Base-by-base conservation (phyloP, 176 grass and related monocot species). In the Hyparrhenia diplandra region DNA sequence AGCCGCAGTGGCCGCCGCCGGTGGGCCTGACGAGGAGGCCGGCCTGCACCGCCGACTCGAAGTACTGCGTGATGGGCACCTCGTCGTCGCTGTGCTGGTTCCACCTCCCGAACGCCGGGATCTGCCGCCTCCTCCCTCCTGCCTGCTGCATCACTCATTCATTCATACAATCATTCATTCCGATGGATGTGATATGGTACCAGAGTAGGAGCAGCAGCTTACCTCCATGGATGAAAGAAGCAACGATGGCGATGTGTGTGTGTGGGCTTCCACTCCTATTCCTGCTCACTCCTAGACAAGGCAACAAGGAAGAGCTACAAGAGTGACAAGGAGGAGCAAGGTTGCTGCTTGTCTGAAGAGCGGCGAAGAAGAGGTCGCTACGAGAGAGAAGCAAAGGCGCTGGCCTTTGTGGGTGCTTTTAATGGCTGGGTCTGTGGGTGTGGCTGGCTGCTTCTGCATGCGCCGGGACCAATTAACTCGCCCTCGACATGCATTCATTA, bases 101-200 rank as follows among this genome's bases (percentile, higher is more conserved):
- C 91, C 91, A 93, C 66, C 82, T 68, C 13, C 91, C 80, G 30
- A 84, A 87, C 7, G 84, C 84, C 24, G 85, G 87, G 73, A 92
- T 77, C 10, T 88, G 67, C 6, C 41, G 42, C 86, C 81, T 80
- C 5, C 69, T 36, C 35, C 35, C 35, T 36, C 35, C n/a, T 34
- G 3, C 35, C 35, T 36, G 35, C 35, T 36, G 35, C 35, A 32
- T 32, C 4, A 32, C 4, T 32, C 31, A 32, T 32, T 32, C 31
- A 32, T 32, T 32, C 31, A 32, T 32, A n/a, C 31, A 4, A 32
- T 32, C 31, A 32, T 32, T 32, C 31, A 32, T 32, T 32, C n/a
- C n/a, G n/a, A n/a, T n/a, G n/a, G n/a, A n/a, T n/a, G n/a, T n/a
- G n/a, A n/a, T n/a, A n/a, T n/a, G n/a, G n/a, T n/a, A n/a, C n/a